Percentiles rank a stretch among this genome's conserved stretches.
These are phyloP conservation scores for Phytophthora pluvialis DNA, from an alignment of 352 stramenopile species.

Conservation along the genomic window DNA sequence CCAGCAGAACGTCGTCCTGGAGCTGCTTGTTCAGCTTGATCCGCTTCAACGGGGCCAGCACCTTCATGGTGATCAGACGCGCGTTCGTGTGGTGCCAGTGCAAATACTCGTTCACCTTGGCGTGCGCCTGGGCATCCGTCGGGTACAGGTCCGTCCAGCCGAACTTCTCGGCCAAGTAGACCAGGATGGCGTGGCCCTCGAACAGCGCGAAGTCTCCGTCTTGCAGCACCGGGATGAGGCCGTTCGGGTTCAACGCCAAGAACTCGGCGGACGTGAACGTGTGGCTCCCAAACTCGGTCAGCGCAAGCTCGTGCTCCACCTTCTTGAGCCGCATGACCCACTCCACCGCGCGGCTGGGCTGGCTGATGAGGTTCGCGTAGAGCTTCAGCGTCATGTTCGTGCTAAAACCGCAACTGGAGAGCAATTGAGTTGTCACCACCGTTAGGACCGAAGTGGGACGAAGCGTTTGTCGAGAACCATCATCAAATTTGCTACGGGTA, in stretches of 20 bases:
- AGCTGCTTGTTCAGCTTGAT: constrained; percentile 27
- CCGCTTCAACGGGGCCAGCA: constrained; percentile 46
- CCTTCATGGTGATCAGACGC: constrained; percentile 49
- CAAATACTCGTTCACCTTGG: constrained; percentile 71
- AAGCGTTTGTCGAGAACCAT: not conserved
- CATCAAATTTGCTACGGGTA: too few relatives aligned
- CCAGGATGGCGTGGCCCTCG: constrained; percentile 55
- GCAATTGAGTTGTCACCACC: not conserved
- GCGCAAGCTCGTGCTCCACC: constrained; percentile 36
- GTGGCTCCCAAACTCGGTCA: constrained; percentile 30
- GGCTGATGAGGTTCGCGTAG: constrained; percentile 50
- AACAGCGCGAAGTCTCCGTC: constrained; percentile 47
- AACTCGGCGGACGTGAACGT: constrained; percentile 45
- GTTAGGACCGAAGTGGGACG: not conserved
- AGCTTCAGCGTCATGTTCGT: constrained; percentile 36
- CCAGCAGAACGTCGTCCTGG: constrained; percentile 14
- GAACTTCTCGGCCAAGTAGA: constrained; percentile 59
- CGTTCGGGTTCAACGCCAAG: constrained; percentile 43
- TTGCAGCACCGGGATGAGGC: constrained; percentile 40
- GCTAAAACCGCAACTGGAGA: not conserved
- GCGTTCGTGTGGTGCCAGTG: constrained; percentile 75
- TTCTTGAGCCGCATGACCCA: constrained; percentile 54
- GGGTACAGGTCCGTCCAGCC: constrained; percentile 59
- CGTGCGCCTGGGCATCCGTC: constrained; percentile 44
- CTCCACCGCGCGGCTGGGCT: constrained; percentile 38